phyloP scores from a whole-genome alignment of 768 basidiomycete genomes.

The Mycena indigotica region DNA sequence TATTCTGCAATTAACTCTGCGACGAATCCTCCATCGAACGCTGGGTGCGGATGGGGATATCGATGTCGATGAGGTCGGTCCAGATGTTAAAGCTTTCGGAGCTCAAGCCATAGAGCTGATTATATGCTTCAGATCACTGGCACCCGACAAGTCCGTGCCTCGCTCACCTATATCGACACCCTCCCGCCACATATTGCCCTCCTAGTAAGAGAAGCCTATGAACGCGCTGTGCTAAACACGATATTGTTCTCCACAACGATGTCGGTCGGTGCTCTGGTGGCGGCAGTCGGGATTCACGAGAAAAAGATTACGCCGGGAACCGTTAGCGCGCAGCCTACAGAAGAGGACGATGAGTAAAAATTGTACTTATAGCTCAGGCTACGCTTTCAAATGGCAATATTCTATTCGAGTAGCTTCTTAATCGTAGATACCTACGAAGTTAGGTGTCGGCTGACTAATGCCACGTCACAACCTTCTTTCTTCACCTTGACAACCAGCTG shows the following conservation, averaged over 20 bases:
- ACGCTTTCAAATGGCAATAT: neutral
- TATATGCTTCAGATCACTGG: slow-evolving; percentile 41
- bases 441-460: too few species aligned
- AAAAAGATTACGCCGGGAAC: slow-evolving; percentile 32
- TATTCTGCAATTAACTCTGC: slow-evolving; percentile 54
- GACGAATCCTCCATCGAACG: slow-evolving; percentile 41
- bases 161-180: slow-evolving; percentile 47
- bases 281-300: slow-evolving; percentile 57
- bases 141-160: slow-evolving; percentile 50
- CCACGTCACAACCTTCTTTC: too few species aligned
- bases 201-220: slow-evolving; percentile 45
- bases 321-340: neutral
- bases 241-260: slow-evolving; percentile 50
- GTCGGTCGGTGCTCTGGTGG: slow-evolving; percentile 43
- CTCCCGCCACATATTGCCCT: slow-evolving; percentile 39
- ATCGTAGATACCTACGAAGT: too few species aligned
- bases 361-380: neutral
- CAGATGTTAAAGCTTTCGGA: neutral
- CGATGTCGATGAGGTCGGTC: slow-evolving; percentile 55
- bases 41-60: slow-evolving; percentile 40
- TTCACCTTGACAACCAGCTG: too few species aligned
- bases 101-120: neutral
- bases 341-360: neutral
- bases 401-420: too few species aligned
- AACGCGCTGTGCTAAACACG: slow-evolving; percentile 47